Evolutionary conservation across 2,329 filamentous ascomycete genomes (phyloP).

Genomic region (Cladosporium halotolerans): DNA sequence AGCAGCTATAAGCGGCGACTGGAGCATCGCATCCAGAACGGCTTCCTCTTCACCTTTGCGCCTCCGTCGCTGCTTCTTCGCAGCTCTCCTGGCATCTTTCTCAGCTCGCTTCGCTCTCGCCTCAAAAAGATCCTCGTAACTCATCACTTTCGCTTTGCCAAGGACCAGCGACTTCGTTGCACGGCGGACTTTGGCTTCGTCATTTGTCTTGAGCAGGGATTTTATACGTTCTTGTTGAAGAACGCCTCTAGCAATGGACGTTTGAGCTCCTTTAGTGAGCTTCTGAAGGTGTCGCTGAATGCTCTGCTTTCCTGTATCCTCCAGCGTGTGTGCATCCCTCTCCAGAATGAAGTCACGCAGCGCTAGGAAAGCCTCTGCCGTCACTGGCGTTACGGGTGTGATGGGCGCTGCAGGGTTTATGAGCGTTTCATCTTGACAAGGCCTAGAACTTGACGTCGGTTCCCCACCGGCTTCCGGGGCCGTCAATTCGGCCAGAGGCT

Average conservation of each 20-base stretch:
- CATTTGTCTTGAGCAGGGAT: slow-evolving; percentile 24
- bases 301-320: slow-evolving; percentile 22
- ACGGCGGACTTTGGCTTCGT: slow-evolving; percentile 22
- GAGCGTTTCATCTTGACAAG: slow-evolving; percentile 12
- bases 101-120: slow-evolving; percentile 20
- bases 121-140: slow-evolving; percentile 19
- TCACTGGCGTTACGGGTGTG: slow-evolving; percentile 28
- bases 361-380: slow-evolving; percentile 16
- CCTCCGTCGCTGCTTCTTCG: neutral
- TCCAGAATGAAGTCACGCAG: slow-evolving; percentile 22
- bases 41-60: neutral
- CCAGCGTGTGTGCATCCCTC: slow-evolving; percentile 18
- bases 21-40: too few species aligned
- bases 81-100: slow-evolving; percentile 15
- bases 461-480: neutral
- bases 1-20: too few species aligned
- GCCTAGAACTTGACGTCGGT: neutral
- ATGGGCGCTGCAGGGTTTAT: slow-evolving; percentile 12
- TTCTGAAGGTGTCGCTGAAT: slow-evolving; percentile 23
- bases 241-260: neutral
- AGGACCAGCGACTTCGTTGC: slow-evolving; percentile 21
- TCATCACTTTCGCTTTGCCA: slow-evolving; percentile 22
- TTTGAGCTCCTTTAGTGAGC: slow-evolving; percentile 11
- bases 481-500: slow-evolving; percentile 3
- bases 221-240: neutral